Evolutionary conservation across 768 basidiomycete species (phyloP).

Genomic region (Suillus weaverae): DNA sequence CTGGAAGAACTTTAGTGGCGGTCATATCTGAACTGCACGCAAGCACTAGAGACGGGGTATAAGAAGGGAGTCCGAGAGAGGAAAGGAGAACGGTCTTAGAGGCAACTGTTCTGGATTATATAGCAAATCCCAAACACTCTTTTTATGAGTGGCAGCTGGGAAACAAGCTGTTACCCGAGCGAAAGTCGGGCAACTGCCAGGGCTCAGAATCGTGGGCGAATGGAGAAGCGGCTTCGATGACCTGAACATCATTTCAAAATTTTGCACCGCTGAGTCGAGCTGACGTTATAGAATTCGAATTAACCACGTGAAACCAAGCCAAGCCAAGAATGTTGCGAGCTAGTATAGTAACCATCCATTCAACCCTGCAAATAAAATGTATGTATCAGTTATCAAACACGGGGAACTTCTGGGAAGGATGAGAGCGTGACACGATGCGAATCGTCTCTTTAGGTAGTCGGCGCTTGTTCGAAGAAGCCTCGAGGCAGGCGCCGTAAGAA

Average conservation of each 20-base stretch:
- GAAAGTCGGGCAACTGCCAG: background rate
- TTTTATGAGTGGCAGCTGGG: background rate
- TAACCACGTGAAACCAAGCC: background rate
- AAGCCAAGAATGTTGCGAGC: background rate
- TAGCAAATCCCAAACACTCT: conserved; percentile 7
- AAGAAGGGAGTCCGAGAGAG: background rate
- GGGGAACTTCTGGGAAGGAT: background rate
- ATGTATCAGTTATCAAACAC: background rate
- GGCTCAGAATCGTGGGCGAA: background rate
- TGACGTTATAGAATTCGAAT: background rate
- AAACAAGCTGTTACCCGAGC: conserved; percentile 2
- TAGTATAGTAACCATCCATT: background rate
- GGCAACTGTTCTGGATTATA: conserved; percentile 20
- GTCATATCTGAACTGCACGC: conserved; percentile 22
- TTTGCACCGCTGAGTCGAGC: background rate
- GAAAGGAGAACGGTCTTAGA: background rate
- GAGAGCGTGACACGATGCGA: background rate
- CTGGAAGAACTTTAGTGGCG: conserved; percentile 25
- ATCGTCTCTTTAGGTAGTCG: background rate
- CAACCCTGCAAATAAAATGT: background rate
- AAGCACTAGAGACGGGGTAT: conserved; percentile 5
- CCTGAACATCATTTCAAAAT: background rate
- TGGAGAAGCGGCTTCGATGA: background rate
- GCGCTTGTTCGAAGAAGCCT: conserved; percentile 1
- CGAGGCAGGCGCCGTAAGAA: background rate